phyloP scores from a whole-genome alignment of 768 basidiomycete genomes.

The Termitomyces sp. region DNA sequence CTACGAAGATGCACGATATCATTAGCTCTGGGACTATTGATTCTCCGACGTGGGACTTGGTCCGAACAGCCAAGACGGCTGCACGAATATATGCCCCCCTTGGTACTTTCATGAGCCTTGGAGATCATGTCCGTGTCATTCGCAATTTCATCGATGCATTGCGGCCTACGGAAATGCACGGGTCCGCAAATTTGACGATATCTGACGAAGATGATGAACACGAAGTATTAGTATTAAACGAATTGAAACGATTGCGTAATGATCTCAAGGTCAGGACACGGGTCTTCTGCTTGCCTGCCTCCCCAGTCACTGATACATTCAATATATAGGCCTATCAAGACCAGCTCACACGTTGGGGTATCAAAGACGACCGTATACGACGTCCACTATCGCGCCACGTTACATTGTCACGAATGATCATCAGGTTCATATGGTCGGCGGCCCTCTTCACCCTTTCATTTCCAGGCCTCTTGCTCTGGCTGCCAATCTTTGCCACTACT shows the following conservation, averaged over 20 bases:
- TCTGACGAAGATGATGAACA: slow-evolving; percentile 17
- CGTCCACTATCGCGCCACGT: slow-evolving; percentile 51
- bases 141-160: slow-evolving; percentile 77
- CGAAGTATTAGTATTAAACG: slow-evolving; percentile 19
- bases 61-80: slow-evolving; percentile 74
- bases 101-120: slow-evolving; percentile 82
- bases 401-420: slow-evolving; percentile 59
- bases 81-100: slow-evolving; percentile 81
- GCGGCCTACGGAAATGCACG: slow-evolving; percentile 35
- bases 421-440: slow-evolving; percentile 63
- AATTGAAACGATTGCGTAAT: slow-evolving; percentile 32
- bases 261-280: slow-evolving; percentile 56
- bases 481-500: slow-evolving; percentile 72
- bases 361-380: slow-evolving; percentile 86
- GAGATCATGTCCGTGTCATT: slow-evolving; percentile 78
- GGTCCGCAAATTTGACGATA: slow-evolving; percentile 22
- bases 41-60: slow-evolving; percentile 80
- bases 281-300: background rate
- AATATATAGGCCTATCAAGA: slow-evolving; percentile 66
- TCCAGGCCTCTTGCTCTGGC: slow-evolving; percentile 80
- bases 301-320: background rate
- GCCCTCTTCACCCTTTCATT: slow-evolving; percentile 63
- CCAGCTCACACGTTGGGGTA: slow-evolving; percentile 56
- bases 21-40: slow-evolving; percentile 80
- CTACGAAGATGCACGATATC: slow-evolving; percentile 58